Conservation (phyloP, 345 rosid species). For the Gynandropsis gynandra region DNA sequence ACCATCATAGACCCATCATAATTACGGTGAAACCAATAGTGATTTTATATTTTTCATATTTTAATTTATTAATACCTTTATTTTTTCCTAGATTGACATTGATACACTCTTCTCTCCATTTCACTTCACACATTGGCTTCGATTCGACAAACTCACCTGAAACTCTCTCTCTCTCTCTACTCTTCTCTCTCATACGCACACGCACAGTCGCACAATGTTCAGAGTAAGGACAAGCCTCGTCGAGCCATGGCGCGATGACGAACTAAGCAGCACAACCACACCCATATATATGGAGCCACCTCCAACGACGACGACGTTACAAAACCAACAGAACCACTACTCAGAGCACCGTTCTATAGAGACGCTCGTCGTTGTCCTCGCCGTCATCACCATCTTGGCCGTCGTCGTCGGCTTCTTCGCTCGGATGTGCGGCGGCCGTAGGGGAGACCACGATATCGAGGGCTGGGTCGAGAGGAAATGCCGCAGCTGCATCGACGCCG, state of each 20-base stretch:
- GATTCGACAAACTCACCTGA: conserved; percentile 26
- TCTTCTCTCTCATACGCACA: conserved; percentile 1
- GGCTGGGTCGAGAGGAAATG: conserved; percentile 87
- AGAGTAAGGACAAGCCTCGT: conserved; percentile 18
- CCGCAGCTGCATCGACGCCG: conserved; percentile 79
- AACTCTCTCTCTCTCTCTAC: conserved; percentile 15
- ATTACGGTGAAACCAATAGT: background rate
- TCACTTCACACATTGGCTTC: conserved; percentile 15
- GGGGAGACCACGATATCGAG: conserved; percentile 73
- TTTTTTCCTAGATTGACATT: no score
- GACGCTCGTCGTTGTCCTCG: conserved; percentile 72
- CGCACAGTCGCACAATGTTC: conserved; percentile 13
- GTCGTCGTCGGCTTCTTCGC: conserved; percentile 73
- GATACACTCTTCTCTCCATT: conserved; percentile 6
- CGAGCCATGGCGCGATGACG: conserved; percentile 17
- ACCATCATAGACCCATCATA: no score
- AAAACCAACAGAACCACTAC: conserved; percentile 24
- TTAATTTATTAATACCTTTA: background rate
- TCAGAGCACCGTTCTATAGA: conserved; percentile 53
- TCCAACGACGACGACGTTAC: background rate
- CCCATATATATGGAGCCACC: conserved; percentile 29
- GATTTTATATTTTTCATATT: background rate
- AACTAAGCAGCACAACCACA: conserved; percentile 22
- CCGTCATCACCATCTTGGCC: conserved; percentile 62
- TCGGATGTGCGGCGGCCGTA: conserved; percentile 68